A percentile compares a stretch with the other conserved stretches of the same genome.
Evolutionary conservation across 1,284 basidiomycete genomes (phyloP).

Genomic region (Cutaneotrichosporon curvatum): DNA sequence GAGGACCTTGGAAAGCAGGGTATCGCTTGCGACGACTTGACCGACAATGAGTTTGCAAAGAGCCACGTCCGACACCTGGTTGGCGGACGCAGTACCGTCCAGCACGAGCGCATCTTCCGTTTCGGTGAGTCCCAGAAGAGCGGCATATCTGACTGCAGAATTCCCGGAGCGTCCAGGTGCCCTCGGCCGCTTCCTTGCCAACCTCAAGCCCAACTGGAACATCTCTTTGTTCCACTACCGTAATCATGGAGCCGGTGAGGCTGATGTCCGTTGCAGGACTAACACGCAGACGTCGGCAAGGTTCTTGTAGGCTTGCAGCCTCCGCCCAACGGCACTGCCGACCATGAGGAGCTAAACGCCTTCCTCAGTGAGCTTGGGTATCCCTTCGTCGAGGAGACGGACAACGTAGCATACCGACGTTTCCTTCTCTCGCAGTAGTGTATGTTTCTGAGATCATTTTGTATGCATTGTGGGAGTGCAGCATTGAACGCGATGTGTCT

Average conservation of each 20-base stretch:
- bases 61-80: slow-evolving; percentile 91
- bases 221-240: slow-evolving; percentile 96
- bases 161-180: slow-evolving; percentile 95
- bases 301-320: slow-evolving; percentile 93
- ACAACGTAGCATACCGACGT: slow-evolving; percentile 76
- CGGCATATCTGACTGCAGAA: slow-evolving; percentile 51
- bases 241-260: slow-evolving; percentile 70
- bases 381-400: slow-evolving; percentile 84
- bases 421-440: slow-evolving; percentile 51
- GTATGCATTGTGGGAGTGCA: no score
- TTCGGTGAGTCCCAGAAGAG: slow-evolving; percentile 62
- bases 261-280: no score
- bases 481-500: no score
- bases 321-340: slow-evolving; percentile 54
- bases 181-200: slow-evolving; percentile 77
- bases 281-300: slow-evolving; percentile 64
- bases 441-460: no score
- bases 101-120: slow-evolving; percentile 82
- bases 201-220: slow-evolving; percentile 81
- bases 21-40: slow-evolving; percentile 83
- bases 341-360: slow-evolving; percentile 56
- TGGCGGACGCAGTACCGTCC: slow-evolving; percentile 69
- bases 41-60: slow-evolving; percentile 92
- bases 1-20: slow-evolving; percentile 57
- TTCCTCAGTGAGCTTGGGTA: slow-evolving; percentile 78